phyloP scores from a whole-genome alignment of 116 monocot species.

The Trichopus zeylanicus region DNA sequence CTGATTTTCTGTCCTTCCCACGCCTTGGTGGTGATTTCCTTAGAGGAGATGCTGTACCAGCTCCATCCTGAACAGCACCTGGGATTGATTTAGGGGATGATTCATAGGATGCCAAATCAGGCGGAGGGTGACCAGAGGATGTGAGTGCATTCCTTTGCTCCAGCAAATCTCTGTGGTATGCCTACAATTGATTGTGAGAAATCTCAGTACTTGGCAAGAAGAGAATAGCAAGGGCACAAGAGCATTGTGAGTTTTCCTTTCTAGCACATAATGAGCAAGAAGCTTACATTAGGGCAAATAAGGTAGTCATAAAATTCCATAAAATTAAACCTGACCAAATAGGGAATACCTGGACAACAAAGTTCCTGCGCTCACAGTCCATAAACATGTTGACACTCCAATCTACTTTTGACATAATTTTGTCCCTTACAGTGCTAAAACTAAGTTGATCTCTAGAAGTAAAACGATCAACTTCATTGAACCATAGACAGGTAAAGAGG shows the following conservation, averaged over 20 bases:
- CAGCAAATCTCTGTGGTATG: slow-evolving; percentile 79
- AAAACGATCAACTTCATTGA: slow-evolving; percentile 96
- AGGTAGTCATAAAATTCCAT: not conserved
- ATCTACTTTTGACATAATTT: slow-evolving; percentile 54
- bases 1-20: slow-evolving; percentile 36
- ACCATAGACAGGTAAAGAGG: slow-evolving; percentile 95
- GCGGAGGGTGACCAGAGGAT: not conserved
- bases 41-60: slow-evolving; percentile 12
- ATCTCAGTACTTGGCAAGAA: too few relatives aligned
- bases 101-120: slow-evolving; percentile 2
- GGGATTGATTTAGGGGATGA: slow-evolving; percentile 10
- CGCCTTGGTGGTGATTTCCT: slow-evolving; percentile 36
- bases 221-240: too few relatives aligned
- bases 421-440: slow-evolving; percentile 81
- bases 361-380: slow-evolving; percentile 91
- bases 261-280: not conserved
- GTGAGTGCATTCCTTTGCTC: slow-evolving; percentile 34
- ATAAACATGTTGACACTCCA: slow-evolving; percentile 79
- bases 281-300: too few relatives aligned
- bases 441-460: slow-evolving; percentile 95
- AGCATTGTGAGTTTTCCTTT: not conserved
- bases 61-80: not conserved
- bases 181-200: slow-evolving; percentile 20
- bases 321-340: not conserved
- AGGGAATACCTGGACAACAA: slow-evolving; percentile 72